Percentiles rank a stretch among this genome's conserved stretches.
These are phyloP conservation scores for Aegilops bicornis DNA, from an alignment of 176 grass and related monocot species.

Conservation along the genomic window DNA sequence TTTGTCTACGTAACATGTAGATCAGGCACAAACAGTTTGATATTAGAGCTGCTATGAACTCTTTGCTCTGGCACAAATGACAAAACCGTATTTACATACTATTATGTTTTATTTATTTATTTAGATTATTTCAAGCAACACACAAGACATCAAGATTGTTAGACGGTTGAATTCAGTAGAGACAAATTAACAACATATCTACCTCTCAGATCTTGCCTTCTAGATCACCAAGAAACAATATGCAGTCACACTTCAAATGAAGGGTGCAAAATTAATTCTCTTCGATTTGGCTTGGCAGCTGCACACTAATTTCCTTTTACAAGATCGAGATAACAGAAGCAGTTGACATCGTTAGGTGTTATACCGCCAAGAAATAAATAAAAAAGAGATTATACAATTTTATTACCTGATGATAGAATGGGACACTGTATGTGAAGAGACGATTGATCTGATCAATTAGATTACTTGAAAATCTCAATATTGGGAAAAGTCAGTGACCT, in stretches of 20 bases:
- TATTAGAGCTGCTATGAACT: background rate
- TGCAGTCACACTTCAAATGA: background rate
- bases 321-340: background rate
- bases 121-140: background rate
- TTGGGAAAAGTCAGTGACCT: background rate
- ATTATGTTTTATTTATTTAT: background rate
- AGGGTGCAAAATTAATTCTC: background rate
- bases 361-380: background rate
- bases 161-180: background rate
- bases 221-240: background rate
- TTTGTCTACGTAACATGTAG: background rate
- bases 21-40: background rate
- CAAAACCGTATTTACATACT: background rate
- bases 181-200: background rate
- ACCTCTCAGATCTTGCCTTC: background rate
- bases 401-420: background rate
- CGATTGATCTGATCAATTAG: background rate
- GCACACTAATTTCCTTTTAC: background rate
- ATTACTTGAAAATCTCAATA: background rate
- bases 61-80: background rate
- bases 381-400: background rate
- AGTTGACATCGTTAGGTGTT: background rate
- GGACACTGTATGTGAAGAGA: background rate
- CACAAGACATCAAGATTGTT: background rate
- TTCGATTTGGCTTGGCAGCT: background rate